Conservation (phyloP, 2,329 filamentous ascomycete genomes). For the Hypoxylon sp. region DNA sequence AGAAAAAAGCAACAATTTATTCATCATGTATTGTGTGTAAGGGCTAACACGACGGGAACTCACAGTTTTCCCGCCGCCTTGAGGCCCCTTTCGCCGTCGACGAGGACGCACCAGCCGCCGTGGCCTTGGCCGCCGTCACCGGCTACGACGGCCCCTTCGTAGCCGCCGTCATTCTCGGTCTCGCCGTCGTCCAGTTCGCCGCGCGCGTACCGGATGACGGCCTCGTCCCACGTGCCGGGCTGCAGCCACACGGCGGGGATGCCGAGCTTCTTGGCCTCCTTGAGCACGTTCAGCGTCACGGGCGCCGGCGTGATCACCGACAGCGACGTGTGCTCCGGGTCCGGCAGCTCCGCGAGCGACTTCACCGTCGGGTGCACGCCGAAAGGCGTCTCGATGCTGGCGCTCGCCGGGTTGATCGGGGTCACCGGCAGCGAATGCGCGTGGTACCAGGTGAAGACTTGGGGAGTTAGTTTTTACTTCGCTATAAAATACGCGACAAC, state of each 20-base stretch:
- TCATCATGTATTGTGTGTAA: neutral
- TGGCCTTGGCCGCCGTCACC: constrained; percentile 72
- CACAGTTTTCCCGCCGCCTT: constrained; percentile 65
- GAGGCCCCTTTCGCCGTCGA: constrained; percentile 79
- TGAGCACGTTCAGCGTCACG: constrained; percentile 78
- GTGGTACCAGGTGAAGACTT: constrained; percentile 93
- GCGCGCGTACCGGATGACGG: constrained; percentile 76
- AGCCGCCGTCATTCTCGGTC: constrained; percentile 64
- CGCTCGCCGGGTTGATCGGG: constrained; percentile 81
- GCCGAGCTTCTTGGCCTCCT: constrained; percentile 80
- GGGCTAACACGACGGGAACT: constrained; percentile 4
- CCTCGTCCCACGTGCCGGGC: constrained; percentile 86
- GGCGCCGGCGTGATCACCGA: constrained; percentile 89
- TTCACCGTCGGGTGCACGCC: constrained; percentile 72
- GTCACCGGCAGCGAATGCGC: constrained; percentile 79
- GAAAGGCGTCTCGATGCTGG: constrained; percentile 70
- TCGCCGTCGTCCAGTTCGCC: constrained; percentile 37
- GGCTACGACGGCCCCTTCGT: constrained; percentile 74
- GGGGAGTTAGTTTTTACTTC: neutral
- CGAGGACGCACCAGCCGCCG: constrained; percentile 89
- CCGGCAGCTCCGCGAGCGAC: constrained; percentile 72
- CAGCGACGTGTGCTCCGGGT: constrained; percentile 77
- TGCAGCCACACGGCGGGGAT: constrained; percentile 87
- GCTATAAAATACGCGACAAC: constrained; percentile 5
- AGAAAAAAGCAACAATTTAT: no score